phyloP scores from a whole-genome alignment of 306 rosid genomes.

The Sicyos edulis region DNA sequence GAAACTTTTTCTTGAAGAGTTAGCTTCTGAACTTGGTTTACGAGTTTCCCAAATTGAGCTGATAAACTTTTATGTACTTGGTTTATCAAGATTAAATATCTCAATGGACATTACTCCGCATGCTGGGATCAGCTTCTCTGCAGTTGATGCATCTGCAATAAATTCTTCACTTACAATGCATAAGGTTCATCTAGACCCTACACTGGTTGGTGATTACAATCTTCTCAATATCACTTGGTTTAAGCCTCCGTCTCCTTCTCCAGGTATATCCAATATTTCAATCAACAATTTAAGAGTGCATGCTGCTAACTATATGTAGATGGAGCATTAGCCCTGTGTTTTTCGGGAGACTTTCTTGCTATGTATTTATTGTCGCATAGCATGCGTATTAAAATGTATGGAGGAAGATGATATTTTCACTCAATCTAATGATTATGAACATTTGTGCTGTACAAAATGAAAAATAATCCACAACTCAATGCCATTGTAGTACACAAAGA shows the following conservation, averaged over 20 bases:
- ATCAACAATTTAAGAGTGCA: conserved; percentile 14
- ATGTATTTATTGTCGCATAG: no score
- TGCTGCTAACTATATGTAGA: not conserved
- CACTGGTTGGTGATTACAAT: conserved; percentile 67
- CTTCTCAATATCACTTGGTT: conserved; percentile 85
- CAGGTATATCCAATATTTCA: conserved; percentile 39
- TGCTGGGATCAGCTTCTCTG: conserved; percentile 66
- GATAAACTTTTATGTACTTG: conserved; percentile 66
- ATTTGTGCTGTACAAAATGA: not conserved
- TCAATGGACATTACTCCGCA: conserved; percentile 84
- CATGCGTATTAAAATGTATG: no score
- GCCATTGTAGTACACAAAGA: no score
- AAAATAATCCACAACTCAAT: not conserved
- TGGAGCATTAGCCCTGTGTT: no score
- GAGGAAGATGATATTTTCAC: no score
- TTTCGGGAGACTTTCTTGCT: no score
- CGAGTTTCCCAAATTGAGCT: conserved; percentile 57
- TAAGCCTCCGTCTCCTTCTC: conserved; percentile 67
- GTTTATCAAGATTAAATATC: conserved; percentile 56
- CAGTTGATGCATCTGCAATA: conserved; percentile 51
- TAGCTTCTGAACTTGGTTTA: conserved; percentile 66
- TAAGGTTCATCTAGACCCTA: conserved; percentile 53
- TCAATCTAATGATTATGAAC: no score
- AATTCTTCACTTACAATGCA: conserved; percentile 66
- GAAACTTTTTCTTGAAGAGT: conserved; percentile 53